Percentiles rank a stretch among this genome's conserved stretches.
phyloP scores from a whole-genome alignment of 2,329 filamentous ascomycete species.

The Pseudocercospora eumusae region DNA sequence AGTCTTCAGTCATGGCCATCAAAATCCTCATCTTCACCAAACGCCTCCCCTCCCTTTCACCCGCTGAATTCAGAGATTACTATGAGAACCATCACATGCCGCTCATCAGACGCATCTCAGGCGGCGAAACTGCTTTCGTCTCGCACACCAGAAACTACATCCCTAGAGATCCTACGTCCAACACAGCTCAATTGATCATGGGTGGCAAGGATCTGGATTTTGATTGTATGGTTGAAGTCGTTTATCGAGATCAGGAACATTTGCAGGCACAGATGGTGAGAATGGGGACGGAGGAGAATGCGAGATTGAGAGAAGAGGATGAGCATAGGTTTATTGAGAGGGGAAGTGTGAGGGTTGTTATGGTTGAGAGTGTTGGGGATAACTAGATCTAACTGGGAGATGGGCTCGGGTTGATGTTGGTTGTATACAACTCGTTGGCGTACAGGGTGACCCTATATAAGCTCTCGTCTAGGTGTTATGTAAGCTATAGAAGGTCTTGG shows the following conservation, averaged over 20 bases:
- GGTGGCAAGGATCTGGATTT: background rate
- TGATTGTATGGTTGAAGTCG: background rate
- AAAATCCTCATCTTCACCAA: constrained; percentile 2
- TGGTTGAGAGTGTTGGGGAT: background rate
- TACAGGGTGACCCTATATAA: too few relatives aligned
- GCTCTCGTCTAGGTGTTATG: too few relatives aligned
- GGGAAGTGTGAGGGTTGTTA: background rate
- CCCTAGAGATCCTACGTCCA: background rate
- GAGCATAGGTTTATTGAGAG: background rate
- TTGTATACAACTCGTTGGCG: too few relatives aligned
- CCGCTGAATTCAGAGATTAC: background rate
- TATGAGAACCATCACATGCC: background rate
- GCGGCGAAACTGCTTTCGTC: background rate
- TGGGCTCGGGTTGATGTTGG: too few relatives aligned
- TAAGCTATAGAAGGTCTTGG: too few relatives aligned
- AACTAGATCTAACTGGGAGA: too few relatives aligned
- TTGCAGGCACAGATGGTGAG: background rate
- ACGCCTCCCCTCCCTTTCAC: background rate
- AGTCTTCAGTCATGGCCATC: background rate
- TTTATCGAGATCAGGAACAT: background rate
- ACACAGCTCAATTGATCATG: background rate
- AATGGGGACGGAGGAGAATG: background rate
- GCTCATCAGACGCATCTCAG: background rate
- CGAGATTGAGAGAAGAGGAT: background rate
- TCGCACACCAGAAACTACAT: background rate